phyloP scores from a whole-genome alignment of 441 rosid species.

The Pelargonium exstipulatum region DNA sequence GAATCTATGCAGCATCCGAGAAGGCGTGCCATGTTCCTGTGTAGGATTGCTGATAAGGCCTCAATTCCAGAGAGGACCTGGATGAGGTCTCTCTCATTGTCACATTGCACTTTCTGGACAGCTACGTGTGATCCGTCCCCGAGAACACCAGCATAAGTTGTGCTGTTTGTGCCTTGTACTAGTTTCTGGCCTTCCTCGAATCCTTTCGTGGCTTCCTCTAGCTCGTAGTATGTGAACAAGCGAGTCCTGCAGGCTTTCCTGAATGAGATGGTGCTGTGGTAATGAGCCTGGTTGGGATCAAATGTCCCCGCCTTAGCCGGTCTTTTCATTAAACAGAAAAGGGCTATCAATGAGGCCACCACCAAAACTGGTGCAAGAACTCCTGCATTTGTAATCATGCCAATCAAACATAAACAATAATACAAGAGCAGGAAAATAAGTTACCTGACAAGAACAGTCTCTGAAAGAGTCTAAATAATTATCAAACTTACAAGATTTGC shows the following conservation, averaged over 20 bases:
- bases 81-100: slow-evolving; percentile 50
- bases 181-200: slow-evolving; percentile 51
- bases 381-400: slow-evolving; percentile 31
- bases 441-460: too few species aligned
- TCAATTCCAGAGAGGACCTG: slow-evolving; percentile 53
- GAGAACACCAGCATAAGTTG: slow-evolving; percentile 51
- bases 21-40: slow-evolving; percentile 53
- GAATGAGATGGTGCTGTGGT: slow-evolving; percentile 46
- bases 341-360: slow-evolving; percentile 41
- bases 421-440: too few species aligned
- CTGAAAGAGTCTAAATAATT: too few species aligned
- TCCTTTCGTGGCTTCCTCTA: slow-evolving; percentile 59
- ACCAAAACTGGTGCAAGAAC: slow-evolving; percentile 42
- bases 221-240: slow-evolving; percentile 55
- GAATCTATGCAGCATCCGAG: slow-evolving; percentile 66
- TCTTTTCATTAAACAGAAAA: slow-evolving; percentile 46
- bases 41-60: slow-evolving; percentile 48
- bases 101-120: slow-evolving; percentile 56
- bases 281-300: slow-evolving; percentile 31
- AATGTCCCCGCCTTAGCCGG: slow-evolving; percentile 34
- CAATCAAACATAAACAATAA: too few species aligned
- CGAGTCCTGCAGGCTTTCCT: slow-evolving; percentile 61
- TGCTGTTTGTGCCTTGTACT: slow-evolving; percentile 39
- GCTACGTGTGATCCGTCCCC: slow-evolving; percentile 58
- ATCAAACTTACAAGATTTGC: too few species aligned